Evolutionary conservation across 371 early-diverging fungal species (phyloP).

Genomic region (Apophysomyces variabilis): DNA sequence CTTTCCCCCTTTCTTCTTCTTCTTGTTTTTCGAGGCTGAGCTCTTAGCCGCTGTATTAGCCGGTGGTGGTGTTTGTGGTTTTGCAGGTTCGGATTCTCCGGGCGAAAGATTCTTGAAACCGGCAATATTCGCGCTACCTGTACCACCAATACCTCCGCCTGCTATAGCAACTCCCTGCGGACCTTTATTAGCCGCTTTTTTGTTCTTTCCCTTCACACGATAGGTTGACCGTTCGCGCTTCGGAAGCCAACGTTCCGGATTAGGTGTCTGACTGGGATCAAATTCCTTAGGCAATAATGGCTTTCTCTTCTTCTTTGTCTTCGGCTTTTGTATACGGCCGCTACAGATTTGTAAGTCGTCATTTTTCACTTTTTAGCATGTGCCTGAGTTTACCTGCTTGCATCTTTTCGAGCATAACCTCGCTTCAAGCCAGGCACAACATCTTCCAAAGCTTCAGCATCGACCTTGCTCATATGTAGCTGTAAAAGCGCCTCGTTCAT

Average conservation of each 20-base stretch:
- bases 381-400: conserved; percentile 28
- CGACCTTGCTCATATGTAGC: conserved; percentile 70
- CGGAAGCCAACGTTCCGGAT: conserved; percentile 83
- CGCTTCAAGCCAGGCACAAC: conserved; percentile 70
- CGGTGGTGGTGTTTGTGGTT: conserved; percentile 13
- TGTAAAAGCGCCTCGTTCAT: conserved; percentile 72
- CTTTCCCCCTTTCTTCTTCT: conserved; percentile 30
- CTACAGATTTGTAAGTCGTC: conserved; percentile 6
- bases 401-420: conserved; percentile 58
- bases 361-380: not conserved
- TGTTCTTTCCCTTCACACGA: conserved; percentile 60
- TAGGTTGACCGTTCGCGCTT: conserved; percentile 68
- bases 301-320: conserved; percentile 67
- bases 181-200: conserved; percentile 60
- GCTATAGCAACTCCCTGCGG: conserved; percentile 64
- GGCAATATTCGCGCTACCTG: conserved; percentile 75
- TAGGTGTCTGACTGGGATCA: conserved; percentile 56
- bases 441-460: conserved; percentile 59
- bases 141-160: conserved; percentile 72
- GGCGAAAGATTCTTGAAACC: conserved; percentile 25
- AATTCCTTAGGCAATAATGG: conserved; percentile 64
- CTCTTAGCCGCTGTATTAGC: conserved; percentile 15
- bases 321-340: conserved; percentile 37
- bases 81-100: conserved; percentile 3
- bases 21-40: conserved; percentile 17